Percentiles rank a stretch among this genome's conserved stretches.
Evolutionary conservation across 2,329 filamentous ascomycete genomes (phyloP).

Genomic region (Magnaporthales sp.): DNA sequence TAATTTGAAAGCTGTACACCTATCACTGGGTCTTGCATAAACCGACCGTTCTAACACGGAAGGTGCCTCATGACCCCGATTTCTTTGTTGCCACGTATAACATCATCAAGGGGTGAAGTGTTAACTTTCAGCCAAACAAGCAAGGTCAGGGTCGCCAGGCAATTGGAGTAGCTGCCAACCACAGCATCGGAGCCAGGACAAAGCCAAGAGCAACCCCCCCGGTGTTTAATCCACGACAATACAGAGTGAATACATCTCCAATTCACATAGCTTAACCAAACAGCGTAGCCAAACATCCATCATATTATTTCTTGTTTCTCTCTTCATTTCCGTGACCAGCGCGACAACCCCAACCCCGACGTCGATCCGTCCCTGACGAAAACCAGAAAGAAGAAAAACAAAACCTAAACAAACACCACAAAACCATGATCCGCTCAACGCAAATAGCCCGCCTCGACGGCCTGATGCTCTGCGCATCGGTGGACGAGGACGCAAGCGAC

Average conservation of each 20-base stretch:
- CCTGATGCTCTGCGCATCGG: conserved; percentile 88
- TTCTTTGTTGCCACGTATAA: neutral
- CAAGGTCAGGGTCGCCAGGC: neutral
- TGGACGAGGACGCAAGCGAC: conserved; percentile 74
- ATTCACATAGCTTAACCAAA: neutral
- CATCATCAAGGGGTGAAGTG: neutral
- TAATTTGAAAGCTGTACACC: neutral
- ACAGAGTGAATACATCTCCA: neutral
- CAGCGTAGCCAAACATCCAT: neutral
- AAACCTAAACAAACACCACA: conserved; percentile 4
- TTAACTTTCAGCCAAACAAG: neutral
- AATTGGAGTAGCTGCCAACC: neutral
- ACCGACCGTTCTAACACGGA: neutral
- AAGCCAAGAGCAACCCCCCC: neutral
- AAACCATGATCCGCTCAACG: conserved; percentile 76
- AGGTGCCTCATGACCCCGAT: neutral
- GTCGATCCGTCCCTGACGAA: neutral
- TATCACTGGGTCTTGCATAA: neutral
- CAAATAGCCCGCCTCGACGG: conserved; percentile 92
- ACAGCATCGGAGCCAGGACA: neutral
- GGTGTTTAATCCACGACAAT: neutral
- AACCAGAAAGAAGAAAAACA: neutral
- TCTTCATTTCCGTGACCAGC: neutral
- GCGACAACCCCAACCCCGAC: neutral
- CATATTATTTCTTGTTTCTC: neutral